Base-by-base conservation (phyloP, 345 rosid species). In the Lenwebbia sp. region DNA sequence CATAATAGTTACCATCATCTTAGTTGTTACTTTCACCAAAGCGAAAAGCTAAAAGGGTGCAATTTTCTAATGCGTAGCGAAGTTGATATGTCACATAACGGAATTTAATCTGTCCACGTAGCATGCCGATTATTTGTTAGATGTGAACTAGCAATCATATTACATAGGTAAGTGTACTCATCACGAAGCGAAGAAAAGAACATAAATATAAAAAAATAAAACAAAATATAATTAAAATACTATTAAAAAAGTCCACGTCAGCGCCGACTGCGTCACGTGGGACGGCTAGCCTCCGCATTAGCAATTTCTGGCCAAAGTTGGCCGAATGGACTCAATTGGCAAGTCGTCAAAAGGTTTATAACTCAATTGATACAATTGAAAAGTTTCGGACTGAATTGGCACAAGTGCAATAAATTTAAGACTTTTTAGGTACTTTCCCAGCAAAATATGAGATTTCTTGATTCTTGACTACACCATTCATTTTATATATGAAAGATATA, bases 1-100 rank as follows among this genome's bases (percentile, higher is more conserved):
- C 81, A 70, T 70, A 19, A 70, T 70, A 70, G 47, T 70, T 70
- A 33, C 81, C 26, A 70, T 70, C 81, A 70, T 70, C 44, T 37
- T 21, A 13, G 47, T 4, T 10, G 47, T 37, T 37, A 37, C 81
- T 70, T 37, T 37, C 47, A 9, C 47, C 81, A 70, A 70, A 70
- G 41, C 44, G 13, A n/a, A 70, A 37, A 37, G 26, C 47, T 70
- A 10, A 37, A 37, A 37, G 81, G 26, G 26, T 37, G 47, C 81
- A 37, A 37, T 70, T 70, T 19, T 6, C 81, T 22, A 37, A 11
- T 70, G 47, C 81, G 47, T 6, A 0, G 9, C 81, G 81, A 70
- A 19, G 47, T 70, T 37, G 81, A 19, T 70, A 37, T 22, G 81
- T 37, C 81, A 37, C 81, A 37, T 70, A 37, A 21, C 47, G 47